Base-by-base conservation (phyloP, 306 rosid genomes). In the Vicia faba region DNA sequence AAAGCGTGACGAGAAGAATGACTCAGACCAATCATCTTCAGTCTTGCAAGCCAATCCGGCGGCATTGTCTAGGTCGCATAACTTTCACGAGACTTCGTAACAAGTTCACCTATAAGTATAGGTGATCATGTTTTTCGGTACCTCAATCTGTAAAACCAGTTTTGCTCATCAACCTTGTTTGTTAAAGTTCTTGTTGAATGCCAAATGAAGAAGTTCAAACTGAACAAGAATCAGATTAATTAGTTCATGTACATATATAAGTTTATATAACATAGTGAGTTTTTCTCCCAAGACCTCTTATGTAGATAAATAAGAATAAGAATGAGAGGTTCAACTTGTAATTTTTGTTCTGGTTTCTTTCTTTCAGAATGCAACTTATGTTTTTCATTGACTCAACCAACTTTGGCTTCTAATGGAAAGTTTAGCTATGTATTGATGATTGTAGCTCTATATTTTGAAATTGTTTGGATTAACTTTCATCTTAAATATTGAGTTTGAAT, bases 41-140 rank as follows among this genome's bases (percentile, higher is more conserved):
- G 78, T 77, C 65, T 76, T 91, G 88, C 90, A 82, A 14, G 95
- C 95, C 65, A 91, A 91, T 75, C 97, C 96, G 0, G 95, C 95
- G 0, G 96, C 97, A 7, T 73, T 88, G 44, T 85, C 95, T n/a
- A 72, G 91, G 79, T 87, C 97, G 11, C 73, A 80, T 63, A 86
- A 79, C 72, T 91, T 91, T 77, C 91, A 40, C 3, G 97, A 88
- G 81, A 82, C 66, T 65, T 74, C 69, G n/a, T 79, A 74, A 49
- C 5, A 50, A 25, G 10, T 8, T 39, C 39, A 69, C 54, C 57
- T 28, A 62, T 29, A 63, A 16, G 10, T 55, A 44, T 68, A 20
- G 43, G 43, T 38, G 40, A 7, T 62, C 53, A 53, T 58, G 74
- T 28, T 58, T 68, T 33, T 36, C 51, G 63, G 49, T 62, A 69